Percentiles rank a stretch among this genome's conserved stretches.
Conservation (phyloP, 192 early-diverging fungal genomes). For the Thoreauomyces humboldtii region DNA sequence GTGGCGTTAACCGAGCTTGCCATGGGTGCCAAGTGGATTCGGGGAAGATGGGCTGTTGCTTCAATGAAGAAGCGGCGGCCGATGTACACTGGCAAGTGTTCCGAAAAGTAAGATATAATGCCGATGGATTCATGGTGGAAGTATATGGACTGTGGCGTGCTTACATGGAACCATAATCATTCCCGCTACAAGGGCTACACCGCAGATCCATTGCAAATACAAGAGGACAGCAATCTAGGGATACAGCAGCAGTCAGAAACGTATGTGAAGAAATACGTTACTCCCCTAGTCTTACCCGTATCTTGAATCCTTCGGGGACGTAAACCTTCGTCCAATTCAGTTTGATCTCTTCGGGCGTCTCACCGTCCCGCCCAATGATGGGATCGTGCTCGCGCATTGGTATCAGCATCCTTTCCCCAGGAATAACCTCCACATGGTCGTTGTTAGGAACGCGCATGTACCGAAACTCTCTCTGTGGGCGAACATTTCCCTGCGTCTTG, state of each 20-base stretch:
- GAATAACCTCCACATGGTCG: constrained; percentile 81
- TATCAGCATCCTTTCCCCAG: constrained; percentile 76
- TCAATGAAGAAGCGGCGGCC: constrained; percentile 49
- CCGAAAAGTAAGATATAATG: too few species aligned
- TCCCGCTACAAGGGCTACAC: constrained; percentile 43
- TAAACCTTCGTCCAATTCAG: constrained; percentile 77
- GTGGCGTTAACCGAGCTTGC: neutral
- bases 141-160: too few species aligned
- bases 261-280: neutral
- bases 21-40: neutral
- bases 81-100: constrained; percentile 49
- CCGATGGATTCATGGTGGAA: too few species aligned
- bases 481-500: constrained; percentile 24
- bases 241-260: neutral
- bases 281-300: constrained; percentile 41
- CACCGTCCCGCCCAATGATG: constrained; percentile 42
- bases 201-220: constrained; percentile 34
- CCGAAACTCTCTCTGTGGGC: constrained; percentile 52
- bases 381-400: constrained; percentile 50
- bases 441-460: constrained; percentile 80
- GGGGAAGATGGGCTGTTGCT: neutral
- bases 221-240: constrained; percentile 21
- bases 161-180: constrained; percentile 22
- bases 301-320: constrained; percentile 69
- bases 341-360: constrained; percentile 49